Conservation (phyloP, 352 stramenopile genomes). For the Phytophthora rubi region DNA sequence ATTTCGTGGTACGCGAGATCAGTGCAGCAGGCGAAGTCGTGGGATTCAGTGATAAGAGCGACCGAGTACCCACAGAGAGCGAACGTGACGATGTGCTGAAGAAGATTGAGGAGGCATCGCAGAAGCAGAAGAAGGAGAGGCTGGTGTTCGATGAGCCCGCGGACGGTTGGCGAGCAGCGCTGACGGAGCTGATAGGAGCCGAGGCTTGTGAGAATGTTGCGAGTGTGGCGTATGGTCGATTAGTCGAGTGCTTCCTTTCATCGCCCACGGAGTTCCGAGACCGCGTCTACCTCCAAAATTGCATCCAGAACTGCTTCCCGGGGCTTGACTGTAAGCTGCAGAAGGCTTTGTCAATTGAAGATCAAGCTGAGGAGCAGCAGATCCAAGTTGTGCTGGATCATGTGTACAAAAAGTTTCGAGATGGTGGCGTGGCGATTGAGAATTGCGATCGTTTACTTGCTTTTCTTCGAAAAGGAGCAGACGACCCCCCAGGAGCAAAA, state of each 20-base stretch:
- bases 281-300: constrained; percentile 73
- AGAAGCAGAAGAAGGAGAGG: constrained; percentile 48
- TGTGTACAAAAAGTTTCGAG: constrained; percentile 71
- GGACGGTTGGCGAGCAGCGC: constrained; percentile 54
- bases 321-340: constrained; percentile 68
- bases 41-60: constrained; percentile 32
- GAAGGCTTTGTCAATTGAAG: constrained; percentile 25
- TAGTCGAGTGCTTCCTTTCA: constrained; percentile 33
- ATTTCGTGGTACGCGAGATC: constrained; percentile 83
- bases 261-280: constrained; percentile 58
- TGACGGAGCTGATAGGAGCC: constrained; percentile 40
- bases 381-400: constrained; percentile 69
- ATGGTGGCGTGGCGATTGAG: constrained; percentile 49
- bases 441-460: constrained; percentile 62
- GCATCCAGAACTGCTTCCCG: constrained; percentile 80
- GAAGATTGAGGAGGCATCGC: constrained; percentile 34
- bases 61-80: constrained; percentile 39
- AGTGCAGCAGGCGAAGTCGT: constrained; percentile 47
- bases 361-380: constrained; percentile 21
- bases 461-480: constrained; percentile 64
- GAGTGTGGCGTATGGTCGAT: constrained; percentile 28
- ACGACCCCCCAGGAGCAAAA: constrained; percentile 37
- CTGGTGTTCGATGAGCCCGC: constrained; percentile 61
- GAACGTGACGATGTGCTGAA: constrained; percentile 47
- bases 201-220: constrained; percentile 22